Evolutionary conservation across 2,329 filamentous ascomycete genomes (phyloP).

Genomic region (Metarhizium anisopliae): DNA sequence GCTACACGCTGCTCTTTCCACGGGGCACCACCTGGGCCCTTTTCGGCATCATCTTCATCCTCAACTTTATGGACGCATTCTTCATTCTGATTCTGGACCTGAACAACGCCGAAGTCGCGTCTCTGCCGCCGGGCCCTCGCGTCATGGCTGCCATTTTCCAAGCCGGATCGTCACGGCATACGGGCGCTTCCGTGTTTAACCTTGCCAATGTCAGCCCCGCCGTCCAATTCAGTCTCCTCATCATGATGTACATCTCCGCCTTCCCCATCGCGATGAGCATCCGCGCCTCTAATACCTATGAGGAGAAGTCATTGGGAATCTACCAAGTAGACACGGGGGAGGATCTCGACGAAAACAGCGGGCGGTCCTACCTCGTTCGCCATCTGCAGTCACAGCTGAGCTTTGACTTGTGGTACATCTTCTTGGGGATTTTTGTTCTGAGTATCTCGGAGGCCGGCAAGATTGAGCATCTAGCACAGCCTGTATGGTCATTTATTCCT

Average conservation of each 20-base stretch:
- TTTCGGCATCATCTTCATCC: constrained; percentile 35
- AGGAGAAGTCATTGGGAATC: constrained; percentile 52
- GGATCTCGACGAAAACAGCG: background rate
- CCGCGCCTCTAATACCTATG: constrained; percentile 51
- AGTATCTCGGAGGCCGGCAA: constrained; percentile 14
- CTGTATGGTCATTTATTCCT: constrained; percentile 10
- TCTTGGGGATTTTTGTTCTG: constrained; percentile 2
- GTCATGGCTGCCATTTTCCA: constrained; percentile 51
- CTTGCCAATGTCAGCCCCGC: constrained; percentile 41
- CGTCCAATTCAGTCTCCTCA: constrained; percentile 48
- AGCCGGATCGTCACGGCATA: constrained; percentile 39
- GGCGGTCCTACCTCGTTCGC: background rate
- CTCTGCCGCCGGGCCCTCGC: constrained; percentile 34
- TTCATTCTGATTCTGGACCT: constrained; percentile 46
- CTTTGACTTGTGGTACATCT: background rate
- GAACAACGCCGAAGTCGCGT: constrained; percentile 38
- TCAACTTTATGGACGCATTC: constrained; percentile 47
- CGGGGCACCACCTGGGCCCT: constrained; percentile 49
- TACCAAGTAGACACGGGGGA: constrained; percentile 24
- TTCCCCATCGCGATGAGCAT: constrained; percentile 56
- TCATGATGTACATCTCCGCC: constrained; percentile 59
- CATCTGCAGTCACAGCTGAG: background rate
- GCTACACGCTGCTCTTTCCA: constrained; percentile 55
- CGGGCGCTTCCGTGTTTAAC: constrained; percentile 40
- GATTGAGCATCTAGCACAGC: constrained; percentile 16